Base-by-base conservation (phyloP, 257 asterid species). In the Plantago elongata region DNA sequence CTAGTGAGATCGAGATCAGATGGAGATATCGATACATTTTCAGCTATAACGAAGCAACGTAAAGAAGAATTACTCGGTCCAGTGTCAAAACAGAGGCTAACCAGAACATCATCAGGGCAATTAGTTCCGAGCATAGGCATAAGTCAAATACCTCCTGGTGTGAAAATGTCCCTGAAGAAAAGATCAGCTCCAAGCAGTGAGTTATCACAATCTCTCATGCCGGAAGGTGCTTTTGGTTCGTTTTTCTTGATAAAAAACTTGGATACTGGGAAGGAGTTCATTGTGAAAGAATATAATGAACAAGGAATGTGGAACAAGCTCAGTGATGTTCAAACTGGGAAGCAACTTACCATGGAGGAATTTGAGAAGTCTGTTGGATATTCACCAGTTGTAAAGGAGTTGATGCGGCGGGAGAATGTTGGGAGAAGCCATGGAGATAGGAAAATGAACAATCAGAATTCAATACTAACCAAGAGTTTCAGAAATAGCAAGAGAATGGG, bases 241-340 rank as follows among this genome's bases (percentile, higher is more conserved):
- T 75, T 85, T 54, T 89, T 89, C 81, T 71, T 93, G 81, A 92
- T 92, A 55, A 92, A 86, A 81, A 89, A 86, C 72, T 69, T 92
- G 82, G 98, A 92, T 78, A 84, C 90, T 0, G 97, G 95, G 7
- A 89, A 86, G 65, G 97, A 89, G 79, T 92, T 87, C 30, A 65
- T 79, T 14, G 97, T 93, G 3, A 93, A 87, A 56, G 94, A 93
- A 73, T 79, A 57, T 61, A 86, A 88, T 11, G 90, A 86, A 45
- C 67, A 83, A 22, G 97, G 97, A 6, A 69, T 77, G 87, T 87
- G 96, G 96, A 85, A 88, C 63, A 88, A 88, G 75, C 75, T 91
- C 13, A 92, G 87, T 34, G 96, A 89, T 45, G 83, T 82, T 46
- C 90, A 89, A 80, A 89, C 99, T 11, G 96, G 99, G 67, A 81